These are phyloP conservation scores for Fraxinus quadrangulata DNA, from an alignment of 257 asterid genomes.

Conservation along the genomic window DNA sequence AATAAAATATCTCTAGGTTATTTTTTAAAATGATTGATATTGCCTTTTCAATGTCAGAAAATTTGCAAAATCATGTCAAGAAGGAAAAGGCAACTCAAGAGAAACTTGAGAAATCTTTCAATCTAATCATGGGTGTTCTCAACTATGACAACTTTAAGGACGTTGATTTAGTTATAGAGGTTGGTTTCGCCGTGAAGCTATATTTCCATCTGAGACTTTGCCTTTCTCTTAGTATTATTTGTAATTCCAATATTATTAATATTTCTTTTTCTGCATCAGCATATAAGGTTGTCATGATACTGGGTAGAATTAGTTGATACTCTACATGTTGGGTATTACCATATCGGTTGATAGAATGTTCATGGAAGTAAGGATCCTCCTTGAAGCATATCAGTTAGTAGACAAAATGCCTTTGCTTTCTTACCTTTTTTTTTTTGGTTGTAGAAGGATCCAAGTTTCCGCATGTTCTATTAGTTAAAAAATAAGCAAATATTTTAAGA, in stretches of 20 bases:
- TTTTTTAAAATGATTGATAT: background rate
- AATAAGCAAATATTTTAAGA: background rate
- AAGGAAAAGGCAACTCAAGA: slow-evolving; percentile 35
- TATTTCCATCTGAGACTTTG: background rate
- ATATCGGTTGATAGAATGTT: background rate
- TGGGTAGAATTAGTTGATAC: slow-evolving; percentile 4
- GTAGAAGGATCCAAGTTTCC: background rate
- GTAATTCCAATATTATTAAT: background rate
- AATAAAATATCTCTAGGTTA: background rate
- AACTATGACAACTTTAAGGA: slow-evolving; percentile 43
- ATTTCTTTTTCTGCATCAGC: slow-evolving; percentile 6
- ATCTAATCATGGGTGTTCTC: slow-evolving; percentile 45
- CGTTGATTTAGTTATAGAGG: slow-evolving; percentile 65
- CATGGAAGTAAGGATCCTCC: slow-evolving; percentile 4
- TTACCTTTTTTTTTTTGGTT: background rate
- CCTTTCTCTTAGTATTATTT: background rate
- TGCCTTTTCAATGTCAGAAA: slow-evolving; percentile 31
- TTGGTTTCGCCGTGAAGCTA: slow-evolving; percentile 17
- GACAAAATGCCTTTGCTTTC: background rate
- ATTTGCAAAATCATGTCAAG: slow-evolving; percentile 38
- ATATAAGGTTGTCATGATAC: background rate
- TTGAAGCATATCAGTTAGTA: background rate
- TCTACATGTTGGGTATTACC: background rate
- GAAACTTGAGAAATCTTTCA: slow-evolving; percentile 29
- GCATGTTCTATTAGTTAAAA: background rate